Conservation (phyloP, 202 grass and related monocot genomes). For the Dendrocalamus latiflorus region DNA sequence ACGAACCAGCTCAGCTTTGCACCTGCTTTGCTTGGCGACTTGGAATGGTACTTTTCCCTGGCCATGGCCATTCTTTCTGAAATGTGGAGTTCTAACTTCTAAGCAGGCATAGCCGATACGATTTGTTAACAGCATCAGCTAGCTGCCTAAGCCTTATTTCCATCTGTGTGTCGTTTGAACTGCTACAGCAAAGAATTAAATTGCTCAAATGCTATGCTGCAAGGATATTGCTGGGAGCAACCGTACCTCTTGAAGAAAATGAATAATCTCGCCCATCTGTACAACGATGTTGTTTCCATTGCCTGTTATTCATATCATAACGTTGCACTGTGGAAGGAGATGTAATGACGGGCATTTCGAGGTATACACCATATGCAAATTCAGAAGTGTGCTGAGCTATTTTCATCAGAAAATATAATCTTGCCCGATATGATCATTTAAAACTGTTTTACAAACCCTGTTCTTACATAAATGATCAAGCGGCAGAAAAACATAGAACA, state of each 20-base stretch:
- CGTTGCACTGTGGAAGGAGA: neutral
- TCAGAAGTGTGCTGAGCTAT: neutral
- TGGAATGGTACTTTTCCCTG: neutral
- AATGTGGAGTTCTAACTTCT: neutral
- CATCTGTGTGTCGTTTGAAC: neutral
- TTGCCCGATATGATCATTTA: slow-evolving; percentile 5
- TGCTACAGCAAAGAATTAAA: neutral
- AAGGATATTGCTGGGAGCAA: neutral
- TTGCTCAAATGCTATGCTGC: neutral
- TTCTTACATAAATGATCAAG: slow-evolving; percentile 10
- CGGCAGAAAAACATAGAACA: neutral
- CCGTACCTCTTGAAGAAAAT: neutral
- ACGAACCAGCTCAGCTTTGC: neutral
- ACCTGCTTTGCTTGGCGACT: neutral
- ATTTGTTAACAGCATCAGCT: neutral
- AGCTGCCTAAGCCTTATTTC: neutral
- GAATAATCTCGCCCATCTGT: neutral
- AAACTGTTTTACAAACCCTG: neutral
- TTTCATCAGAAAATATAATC: neutral
- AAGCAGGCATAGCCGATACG: neutral
- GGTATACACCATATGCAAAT: neutral
- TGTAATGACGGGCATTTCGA: neutral
- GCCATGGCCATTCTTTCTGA: neutral
- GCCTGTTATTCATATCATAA: neutral
- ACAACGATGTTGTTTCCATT: neutral